phyloP scores from a whole-genome alignment of 1,284 basidiomycete species.

The Earliella scabrosa region DNA sequence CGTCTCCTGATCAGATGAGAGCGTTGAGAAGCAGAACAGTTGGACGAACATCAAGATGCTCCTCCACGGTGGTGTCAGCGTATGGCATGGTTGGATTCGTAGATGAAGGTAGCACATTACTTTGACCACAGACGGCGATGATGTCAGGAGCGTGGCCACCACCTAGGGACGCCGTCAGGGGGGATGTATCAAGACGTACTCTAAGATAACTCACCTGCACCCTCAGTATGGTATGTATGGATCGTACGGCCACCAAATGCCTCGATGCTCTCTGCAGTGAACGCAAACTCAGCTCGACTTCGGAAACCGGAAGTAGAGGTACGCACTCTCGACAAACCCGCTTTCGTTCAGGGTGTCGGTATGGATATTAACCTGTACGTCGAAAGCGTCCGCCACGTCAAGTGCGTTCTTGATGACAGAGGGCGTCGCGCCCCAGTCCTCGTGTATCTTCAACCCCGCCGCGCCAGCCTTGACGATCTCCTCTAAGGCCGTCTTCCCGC shows the following conservation, averaged over 20 bases:
- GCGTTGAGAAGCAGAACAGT: constrained; percentile 1
- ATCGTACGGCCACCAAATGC: constrained; percentile 94
- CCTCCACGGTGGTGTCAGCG: constrained; percentile 91
- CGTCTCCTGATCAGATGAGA: constrained; percentile 1
- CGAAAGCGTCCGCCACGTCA: constrained; percentile 88
- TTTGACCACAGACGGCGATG: constrained; percentile 90
- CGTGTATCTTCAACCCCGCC: constrained; percentile 93
- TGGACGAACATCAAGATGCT: constrained; percentile 93
- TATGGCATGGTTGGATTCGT: constrained; percentile 98
- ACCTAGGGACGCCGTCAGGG: constrained; percentile 44
- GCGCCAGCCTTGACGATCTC: constrained; percentile 92
- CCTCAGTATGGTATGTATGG: constrained; percentile 97
- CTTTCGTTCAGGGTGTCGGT: constrained; percentile 97
- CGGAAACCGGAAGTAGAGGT: no score
- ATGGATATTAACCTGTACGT: constrained; percentile 98
- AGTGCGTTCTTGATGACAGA: constrained; percentile 82
- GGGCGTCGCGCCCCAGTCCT: constrained; percentile 98
- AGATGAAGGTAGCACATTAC: constrained; percentile 93
- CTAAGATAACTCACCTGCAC: constrained; percentile 64
- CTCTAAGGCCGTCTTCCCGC: constrained; percentile 70
- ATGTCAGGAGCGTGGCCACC: constrained; percentile 99
- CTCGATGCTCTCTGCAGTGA: constrained; percentile 77
- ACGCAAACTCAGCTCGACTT: no score
- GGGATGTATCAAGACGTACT: neutral
- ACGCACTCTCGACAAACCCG: constrained; percentile 87